Percentiles rank a stretch among this genome's conserved stretches.
Conservation (phyloP, 2,329 filamentous ascomycete species). For the Coleophoma eucalyptorum region DNA sequence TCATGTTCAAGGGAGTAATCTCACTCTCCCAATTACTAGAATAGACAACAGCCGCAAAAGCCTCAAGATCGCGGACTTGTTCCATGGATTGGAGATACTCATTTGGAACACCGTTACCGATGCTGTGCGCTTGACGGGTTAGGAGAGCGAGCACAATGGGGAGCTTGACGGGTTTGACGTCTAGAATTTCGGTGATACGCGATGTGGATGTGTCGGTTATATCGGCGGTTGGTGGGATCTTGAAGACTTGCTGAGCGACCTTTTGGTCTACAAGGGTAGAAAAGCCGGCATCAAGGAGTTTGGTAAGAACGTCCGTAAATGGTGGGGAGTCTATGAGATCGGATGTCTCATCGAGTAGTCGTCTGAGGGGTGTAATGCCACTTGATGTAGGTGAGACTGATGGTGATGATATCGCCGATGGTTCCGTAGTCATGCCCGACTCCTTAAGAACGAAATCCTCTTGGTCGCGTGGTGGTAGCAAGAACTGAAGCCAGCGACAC, state of each 20-base stretch:
- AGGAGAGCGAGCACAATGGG: conserved; percentile 88
- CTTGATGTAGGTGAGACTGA: conserved; percentile 29
- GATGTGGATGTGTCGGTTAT: conserved; percentile 15
- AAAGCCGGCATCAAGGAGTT: conserved; percentile 85
- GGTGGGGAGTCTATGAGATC: conserved; percentile 93
- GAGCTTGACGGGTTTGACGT: conserved; percentile 60
- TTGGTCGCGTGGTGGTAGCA: conserved; percentile 75
- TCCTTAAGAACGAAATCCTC: conserved; percentile 83
- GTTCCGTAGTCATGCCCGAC: conserved; percentile 69
- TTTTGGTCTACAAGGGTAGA: conserved; percentile 79
- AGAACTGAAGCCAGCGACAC: conserved; percentile 68
- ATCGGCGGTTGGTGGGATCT: conserved; percentile 40
- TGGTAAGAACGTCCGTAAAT: conserved; percentile 81
- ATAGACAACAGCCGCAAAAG: conserved; percentile 84
- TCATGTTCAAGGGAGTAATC: conserved; percentile 36
- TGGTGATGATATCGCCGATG: conserved; percentile 34
- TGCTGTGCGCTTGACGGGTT: conserved; percentile 84
- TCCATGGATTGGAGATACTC: conserved; percentile 75
- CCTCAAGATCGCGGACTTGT: conserved; percentile 69
- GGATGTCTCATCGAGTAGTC: conserved; percentile 90
- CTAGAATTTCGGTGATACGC: conserved; percentile 47
- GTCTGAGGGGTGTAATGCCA: conserved; percentile 60
- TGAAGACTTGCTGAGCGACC: conserved; percentile 75
- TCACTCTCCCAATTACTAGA: conserved; percentile 77
- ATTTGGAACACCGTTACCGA: conserved; percentile 74